Evolutionary conservation across 371 early-diverging fungal species (phyloP), one percentile per base, ranked within the genome.

Genomic region (Apophysomyces elegans): DNA sequence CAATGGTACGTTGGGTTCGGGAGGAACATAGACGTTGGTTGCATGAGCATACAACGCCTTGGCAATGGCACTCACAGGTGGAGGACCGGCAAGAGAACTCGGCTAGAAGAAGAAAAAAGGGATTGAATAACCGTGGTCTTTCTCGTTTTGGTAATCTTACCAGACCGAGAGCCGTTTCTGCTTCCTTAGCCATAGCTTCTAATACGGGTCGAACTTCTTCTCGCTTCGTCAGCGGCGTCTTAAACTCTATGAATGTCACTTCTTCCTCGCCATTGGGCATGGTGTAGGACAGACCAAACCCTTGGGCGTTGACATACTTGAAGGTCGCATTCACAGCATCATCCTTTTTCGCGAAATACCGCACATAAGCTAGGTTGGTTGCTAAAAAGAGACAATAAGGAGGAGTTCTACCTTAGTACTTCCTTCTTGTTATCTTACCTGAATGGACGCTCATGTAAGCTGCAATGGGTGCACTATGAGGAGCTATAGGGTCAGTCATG

Each of bases 371-470:
- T 7, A 79, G 63, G 60, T 81, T 80, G 46, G 76, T 72, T 12
- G 73, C 83, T 82, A 41, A 5, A 8, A 41, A 41, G 13, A 41
- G 41, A 11, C 11, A 41, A 13, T 11, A 13, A 41, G 13, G 13
- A 1, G 13, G 41, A 41, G 41, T 11, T 41, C 13, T 13, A 41
- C 13, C 8, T 41, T 8, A 5, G 11, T 13, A 41, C 13, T 8
- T 2, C 5, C 13, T 41, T 8, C 54, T 50, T 18, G 5, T 12
- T 18, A 18, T 21, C 9, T 64, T 68, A 79, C 80, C 78, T 64
- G 73, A 57, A 70, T 82, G 83, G 3, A 67, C 83, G 16, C 73
- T 74, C 83, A 82, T 82, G 61, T 82, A 82, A 35, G 80, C 83
- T 16, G 76, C 63, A 59, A 76, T 79, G 37, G 78, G 73, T 3